phyloP scores from a whole-genome alignment of 2,329 filamentous ascomycete species.

The Fusarium sarcochroum region DNA sequence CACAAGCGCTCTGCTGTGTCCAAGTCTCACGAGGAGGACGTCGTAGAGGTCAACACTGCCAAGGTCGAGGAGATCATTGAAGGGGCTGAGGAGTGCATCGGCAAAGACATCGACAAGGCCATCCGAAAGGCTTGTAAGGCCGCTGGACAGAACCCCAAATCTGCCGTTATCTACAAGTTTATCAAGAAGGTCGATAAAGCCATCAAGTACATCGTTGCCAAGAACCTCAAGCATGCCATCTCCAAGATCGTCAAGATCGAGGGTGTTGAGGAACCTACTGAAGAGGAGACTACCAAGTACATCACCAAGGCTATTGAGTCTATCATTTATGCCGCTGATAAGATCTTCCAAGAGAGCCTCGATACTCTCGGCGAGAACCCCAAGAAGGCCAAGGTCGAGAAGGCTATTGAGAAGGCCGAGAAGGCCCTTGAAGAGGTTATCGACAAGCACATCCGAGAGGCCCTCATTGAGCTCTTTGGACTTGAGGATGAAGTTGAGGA shows the following conservation, averaged over 20 bases:
- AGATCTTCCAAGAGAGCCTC: conserved; percentile 13
- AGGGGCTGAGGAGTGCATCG: conserved; percentile 14
- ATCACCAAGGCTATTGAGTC: conserved; percentile 7
- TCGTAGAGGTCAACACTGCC: conserved; percentile 11
- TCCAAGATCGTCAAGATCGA: conserved; percentile 6
- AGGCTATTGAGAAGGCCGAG: conserved; percentile 11
- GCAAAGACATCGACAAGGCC: conserved; percentile 6
- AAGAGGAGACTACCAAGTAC: neutral
- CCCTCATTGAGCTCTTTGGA: conserved; percentile 22
- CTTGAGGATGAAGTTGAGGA: neutral
- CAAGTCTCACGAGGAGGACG: neutral
- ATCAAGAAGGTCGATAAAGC: conserved; percentile 18
- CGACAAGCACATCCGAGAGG: conserved; percentile 23
- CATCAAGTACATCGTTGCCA: conserved; percentile 10
- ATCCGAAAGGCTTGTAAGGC: conserved; percentile 6
- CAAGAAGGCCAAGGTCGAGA: neutral
- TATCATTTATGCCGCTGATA: conserved; percentile 7
- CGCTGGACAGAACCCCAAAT: neutral
- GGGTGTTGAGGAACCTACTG: conserved; percentile 7
- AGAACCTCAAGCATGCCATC: conserved; percentile 22
- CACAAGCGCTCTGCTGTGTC: conserved; percentile 12
- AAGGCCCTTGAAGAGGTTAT: conserved; percentile 20
- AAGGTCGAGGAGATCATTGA: conserved; percentile 22
- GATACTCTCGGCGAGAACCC: conserved; percentile 16
- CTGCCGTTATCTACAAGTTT: neutral